Percentiles rank a stretch among this genome's conserved stretches.
Conservation (phyloP, 305 asterid species). For the Fraxinus sp. region DNA sequence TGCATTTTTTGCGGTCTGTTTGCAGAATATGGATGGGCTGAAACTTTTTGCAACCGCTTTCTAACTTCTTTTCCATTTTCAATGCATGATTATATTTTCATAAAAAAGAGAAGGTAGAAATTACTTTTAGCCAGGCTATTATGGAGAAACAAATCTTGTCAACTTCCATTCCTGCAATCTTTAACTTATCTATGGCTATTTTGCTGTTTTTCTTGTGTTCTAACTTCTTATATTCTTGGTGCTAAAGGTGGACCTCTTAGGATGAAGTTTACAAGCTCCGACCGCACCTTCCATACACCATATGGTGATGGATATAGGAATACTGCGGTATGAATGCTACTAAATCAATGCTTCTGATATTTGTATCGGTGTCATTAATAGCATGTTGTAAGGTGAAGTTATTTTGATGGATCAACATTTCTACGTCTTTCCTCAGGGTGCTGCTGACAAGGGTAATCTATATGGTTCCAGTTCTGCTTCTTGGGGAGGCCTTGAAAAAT, state of each 20-base stretch:
- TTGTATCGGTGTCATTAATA: slow-evolving; percentile 13
- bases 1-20: neutral
- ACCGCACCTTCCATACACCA: slow-evolving; percentile 33
- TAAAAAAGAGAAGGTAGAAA: neutral
- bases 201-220: slow-evolving; percentile 1
- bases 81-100: neutral
- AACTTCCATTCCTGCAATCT: neutral
- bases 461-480: slow-evolving; percentile 47
- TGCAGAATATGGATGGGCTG: slow-evolving; percentile 1
- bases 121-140: neutral
- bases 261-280: slow-evolving; percentile 29
- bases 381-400: slow-evolving; percentile 6
- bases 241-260: slow-evolving; percentile 44
- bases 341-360: slow-evolving; percentile 11
- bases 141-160: neutral
- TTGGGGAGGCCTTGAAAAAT: slow-evolving; percentile 46
- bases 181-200: neutral
- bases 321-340: slow-evolving; percentile 40
- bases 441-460: slow-evolving; percentile 43
- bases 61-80: neutral
- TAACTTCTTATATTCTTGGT: slow-evolving; percentile 12
- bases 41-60: neutral
- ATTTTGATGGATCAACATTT: slow-evolving; percentile 20
- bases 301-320: slow-evolving; percentile 48
- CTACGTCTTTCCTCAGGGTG: slow-evolving; percentile 35